These are phyloP conservation scores for Alternaria sp. DNA, from an alignment of 2,329 filamentous ascomycete species.

Conservation along the genomic window DNA sequence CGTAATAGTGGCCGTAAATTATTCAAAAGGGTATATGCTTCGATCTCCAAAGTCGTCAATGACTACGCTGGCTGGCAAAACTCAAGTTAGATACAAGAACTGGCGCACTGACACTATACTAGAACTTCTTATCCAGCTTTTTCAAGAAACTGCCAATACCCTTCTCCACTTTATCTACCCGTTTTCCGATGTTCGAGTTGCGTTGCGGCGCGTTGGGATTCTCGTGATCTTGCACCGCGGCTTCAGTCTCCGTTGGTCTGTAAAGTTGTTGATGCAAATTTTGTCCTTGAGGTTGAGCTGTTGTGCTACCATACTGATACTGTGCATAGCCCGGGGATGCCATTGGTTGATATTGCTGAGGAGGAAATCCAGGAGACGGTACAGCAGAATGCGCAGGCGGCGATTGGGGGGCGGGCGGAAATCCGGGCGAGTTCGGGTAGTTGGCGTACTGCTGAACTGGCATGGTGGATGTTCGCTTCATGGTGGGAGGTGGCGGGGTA, in stretches of 20 bases:
- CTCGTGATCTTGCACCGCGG: conserved; percentile 34
- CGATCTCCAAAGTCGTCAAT: conserved; percentile 4
- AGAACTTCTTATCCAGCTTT: conserved; percentile 80
- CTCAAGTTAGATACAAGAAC: conserved; percentile 11
- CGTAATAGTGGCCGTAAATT: neutral
- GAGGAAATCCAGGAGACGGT: conserved; percentile 51
- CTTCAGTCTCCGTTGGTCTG: conserved; percentile 71
- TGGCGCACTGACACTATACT: conserved; percentile 2
- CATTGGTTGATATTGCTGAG: conserved; percentile 47
- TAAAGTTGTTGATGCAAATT: conserved; percentile 75
- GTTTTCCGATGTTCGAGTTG: conserved; percentile 69
- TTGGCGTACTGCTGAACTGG: conserved; percentile 51
- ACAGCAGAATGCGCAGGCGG: conserved; percentile 43
- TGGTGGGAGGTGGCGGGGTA: conserved; percentile 35
- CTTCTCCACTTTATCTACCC: conserved; percentile 72
- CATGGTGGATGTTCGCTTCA: conserved; percentile 44
- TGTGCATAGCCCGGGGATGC: conserved; percentile 63
- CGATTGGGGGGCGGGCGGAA: conserved; percentile 42
- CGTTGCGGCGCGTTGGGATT: conserved; percentile 30
- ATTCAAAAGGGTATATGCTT: neutral
- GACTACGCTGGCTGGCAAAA: conserved; percentile 25
- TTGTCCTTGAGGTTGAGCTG: conserved; percentile 55
- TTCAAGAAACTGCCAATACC: conserved; percentile 76
- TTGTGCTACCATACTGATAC: conserved; percentile 58
- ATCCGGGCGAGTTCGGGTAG: conserved; percentile 47